Evolutionary conservation across 1,139 yeast species (phyloP).

Genomic region (Chernovozyma aurita): DNA sequence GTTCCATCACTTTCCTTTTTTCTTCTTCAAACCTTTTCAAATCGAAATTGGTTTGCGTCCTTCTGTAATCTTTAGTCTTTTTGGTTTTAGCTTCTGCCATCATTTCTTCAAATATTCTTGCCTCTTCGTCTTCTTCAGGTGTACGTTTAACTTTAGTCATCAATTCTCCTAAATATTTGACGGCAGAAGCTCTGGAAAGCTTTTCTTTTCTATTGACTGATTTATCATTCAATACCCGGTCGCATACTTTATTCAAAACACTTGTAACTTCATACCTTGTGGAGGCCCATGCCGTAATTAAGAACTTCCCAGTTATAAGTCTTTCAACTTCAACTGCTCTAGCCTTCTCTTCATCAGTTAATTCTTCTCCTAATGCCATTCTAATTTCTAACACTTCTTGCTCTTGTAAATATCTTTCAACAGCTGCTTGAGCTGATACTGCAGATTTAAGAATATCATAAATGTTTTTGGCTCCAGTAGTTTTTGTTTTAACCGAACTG

Average conservation of each 20-base stretch:
- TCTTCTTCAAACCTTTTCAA: neutral
- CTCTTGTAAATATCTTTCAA: slow-evolving; percentile 41
- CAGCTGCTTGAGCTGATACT: slow-evolving; percentile 37
- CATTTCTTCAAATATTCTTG: slow-evolving; percentile 81
- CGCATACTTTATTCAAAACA: slow-evolving; percentile 63
- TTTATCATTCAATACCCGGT: slow-evolving; percentile 55
- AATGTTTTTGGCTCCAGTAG: slow-evolving; percentile 37
- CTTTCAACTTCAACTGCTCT: slow-evolving; percentile 63
- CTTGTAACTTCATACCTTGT: slow-evolving; percentile 71
- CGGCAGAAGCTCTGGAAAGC: slow-evolving; percentile 54
- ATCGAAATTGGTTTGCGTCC: neutral
- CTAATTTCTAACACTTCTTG: slow-evolving; percentile 39
- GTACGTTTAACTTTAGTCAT: slow-evolving; percentile 56
- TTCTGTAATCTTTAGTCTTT: slow-evolving; percentile 23
- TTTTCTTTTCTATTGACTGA: slow-evolving; percentile 46
- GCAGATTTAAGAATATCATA: slow-evolving; percentile 38
- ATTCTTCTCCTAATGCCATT: slow-evolving; percentile 24
- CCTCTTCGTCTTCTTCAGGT: slow-evolving; percentile 74
- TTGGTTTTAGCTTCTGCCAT: slow-evolving; percentile 65
- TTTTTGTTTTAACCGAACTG: slow-evolving; percentile 42
- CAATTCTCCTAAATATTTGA: slow-evolving; percentile 53
- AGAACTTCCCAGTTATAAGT: slow-evolving; percentile 64
- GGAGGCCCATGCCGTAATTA: slow-evolving; percentile 78
- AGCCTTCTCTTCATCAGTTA: slow-evolving; percentile 40
- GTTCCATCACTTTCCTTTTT: neutral